phyloP scores from a whole-genome alignment of 352 stramenopile species.

The Elongisporangium undulatum region DNA sequence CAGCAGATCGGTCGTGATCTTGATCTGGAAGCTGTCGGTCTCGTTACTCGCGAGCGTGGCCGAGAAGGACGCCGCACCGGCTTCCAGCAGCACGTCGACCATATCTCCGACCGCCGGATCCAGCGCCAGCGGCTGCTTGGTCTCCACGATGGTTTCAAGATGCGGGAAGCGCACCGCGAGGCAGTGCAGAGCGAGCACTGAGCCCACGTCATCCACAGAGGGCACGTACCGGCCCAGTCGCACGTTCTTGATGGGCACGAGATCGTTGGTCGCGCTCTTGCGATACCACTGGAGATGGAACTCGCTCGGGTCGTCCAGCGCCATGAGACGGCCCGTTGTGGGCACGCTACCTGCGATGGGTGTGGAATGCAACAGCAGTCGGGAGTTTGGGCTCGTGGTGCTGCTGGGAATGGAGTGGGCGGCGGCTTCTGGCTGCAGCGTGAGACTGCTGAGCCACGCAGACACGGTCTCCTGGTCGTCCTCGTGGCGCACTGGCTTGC shows the following conservation, averaged over 20 bases:
- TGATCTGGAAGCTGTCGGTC: constrained; percentile 78
- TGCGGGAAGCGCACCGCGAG: constrained; percentile 62
- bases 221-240: constrained; percentile 52
- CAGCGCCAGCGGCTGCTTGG: constrained; percentile 34
- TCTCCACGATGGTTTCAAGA: constrained; percentile 51
- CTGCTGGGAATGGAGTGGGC: neutral
- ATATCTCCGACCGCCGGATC: constrained; percentile 65
- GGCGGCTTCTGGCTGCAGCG: constrained; percentile 37
- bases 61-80: constrained; percentile 65
- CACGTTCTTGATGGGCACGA: constrained; percentile 64
- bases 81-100: constrained; percentile 68
- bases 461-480: constrained; percentile 58
- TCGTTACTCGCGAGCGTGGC: constrained; percentile 77
- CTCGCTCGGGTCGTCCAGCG: constrained; percentile 52
- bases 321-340: constrained; percentile 41
- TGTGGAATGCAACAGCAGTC: constrained; percentile 33
- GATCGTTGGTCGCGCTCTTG: constrained; percentile 42
- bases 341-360: constrained; percentile 44
- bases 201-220: constrained; percentile 66
- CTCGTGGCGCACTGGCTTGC: constrained; percentile 38
- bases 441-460: constrained; percentile 54
- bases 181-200: constrained; percentile 50
- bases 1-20: constrained; percentile 50
- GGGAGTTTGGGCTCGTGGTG: neutral
- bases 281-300: constrained; percentile 71